Conservation (phyloP, 2,329 filamentous ascomycete species). For the Raffaelea albimanens region DNA sequence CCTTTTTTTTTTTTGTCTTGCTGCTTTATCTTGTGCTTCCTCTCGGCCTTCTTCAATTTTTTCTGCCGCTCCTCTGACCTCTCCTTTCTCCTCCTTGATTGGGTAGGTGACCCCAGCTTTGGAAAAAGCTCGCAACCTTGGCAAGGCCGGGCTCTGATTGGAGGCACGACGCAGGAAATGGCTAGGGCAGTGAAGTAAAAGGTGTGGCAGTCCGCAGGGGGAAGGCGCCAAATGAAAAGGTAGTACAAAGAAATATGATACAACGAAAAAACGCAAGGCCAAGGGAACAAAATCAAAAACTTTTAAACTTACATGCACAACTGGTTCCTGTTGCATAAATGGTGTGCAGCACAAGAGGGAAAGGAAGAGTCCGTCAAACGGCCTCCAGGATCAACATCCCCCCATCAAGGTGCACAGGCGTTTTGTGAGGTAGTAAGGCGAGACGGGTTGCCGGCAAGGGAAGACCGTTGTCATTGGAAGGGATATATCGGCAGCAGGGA, state of each 20-base stretch:
- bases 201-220: no score
- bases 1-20: no score
- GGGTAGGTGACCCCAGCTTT: slow-evolving; percentile 1
- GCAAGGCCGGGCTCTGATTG: slow-evolving; percentile 1
- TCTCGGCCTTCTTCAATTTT: background rate
- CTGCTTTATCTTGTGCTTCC: no score
- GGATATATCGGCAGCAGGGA: background rate
- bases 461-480: background rate
- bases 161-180: slow-evolving; percentile 1
- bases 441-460: background rate
- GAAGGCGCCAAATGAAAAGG: background rate
- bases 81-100: background rate
- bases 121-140: background rate
- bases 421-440: background rate
- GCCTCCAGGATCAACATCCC: slow-evolving; percentile 6
- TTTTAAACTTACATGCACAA: slow-evolving; percentile 19
- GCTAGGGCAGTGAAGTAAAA: background rate
- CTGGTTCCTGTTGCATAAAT: slow-evolving; percentile 18
- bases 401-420: slow-evolving; percentile 3
- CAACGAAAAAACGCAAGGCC: slow-evolving; percentile 7
- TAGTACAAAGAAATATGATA: background rate
- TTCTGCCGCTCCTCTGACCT: background rate
- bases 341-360: slow-evolving; percentile 9
- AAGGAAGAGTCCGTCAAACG: slow-evolving; percentile 7
- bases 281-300: background rate